Base-by-base conservation (phyloP, 1,284 basidiomycete genomes). In the Leccinum griseonigrum region DNA sequence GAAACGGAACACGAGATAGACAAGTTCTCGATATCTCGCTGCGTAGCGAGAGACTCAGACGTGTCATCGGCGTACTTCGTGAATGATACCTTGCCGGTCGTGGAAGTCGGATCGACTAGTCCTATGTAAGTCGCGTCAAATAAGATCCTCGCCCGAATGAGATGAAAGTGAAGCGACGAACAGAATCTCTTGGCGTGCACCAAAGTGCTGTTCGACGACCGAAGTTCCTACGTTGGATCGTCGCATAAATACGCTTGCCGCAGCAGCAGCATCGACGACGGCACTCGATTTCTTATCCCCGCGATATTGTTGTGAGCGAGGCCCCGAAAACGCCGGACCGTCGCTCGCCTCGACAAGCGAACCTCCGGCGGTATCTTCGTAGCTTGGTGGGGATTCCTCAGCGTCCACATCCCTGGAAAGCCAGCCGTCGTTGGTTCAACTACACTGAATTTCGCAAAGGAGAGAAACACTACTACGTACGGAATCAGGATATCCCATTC, bases 311-410 rank as follows among this genome's bases (percentile, higher is more conserved):
- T 46, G 43, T 11, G 43, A 22, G 9, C 6, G 40, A 18, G 9
- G 4, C 43, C n/a, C 43, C 43, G 43, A 18, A 18, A 46, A 18
- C 3, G 43, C n/a, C 43, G 43, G 10, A 18, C 43, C 10, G 18
- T 48, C 48, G 31, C 28, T 31, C 6, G 50, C 5, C 1, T 34
- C 11, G 18, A 50, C 9, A 11, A 34, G 10, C 7, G 26, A 46
- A 13, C n/a, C 5, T 16, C 55, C 50, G 32, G 53, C 11, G 9
- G 32, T 40, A 8, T 68, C 64, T 26, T 70, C n/a, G 11, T 68
- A 66, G 28, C 59, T 68, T n/a, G 61, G 68, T 4, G 61, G 61
- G 43, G 58, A 54, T 18, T 60, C 61, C 6, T 60, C 51, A 7
- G 16, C 26, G 18, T 60, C 60, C 10, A 6, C 10, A 46, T 22